Base-by-base conservation (phyloP, 139 green algal genomes). In the Haematococcus sp. region DNA sequence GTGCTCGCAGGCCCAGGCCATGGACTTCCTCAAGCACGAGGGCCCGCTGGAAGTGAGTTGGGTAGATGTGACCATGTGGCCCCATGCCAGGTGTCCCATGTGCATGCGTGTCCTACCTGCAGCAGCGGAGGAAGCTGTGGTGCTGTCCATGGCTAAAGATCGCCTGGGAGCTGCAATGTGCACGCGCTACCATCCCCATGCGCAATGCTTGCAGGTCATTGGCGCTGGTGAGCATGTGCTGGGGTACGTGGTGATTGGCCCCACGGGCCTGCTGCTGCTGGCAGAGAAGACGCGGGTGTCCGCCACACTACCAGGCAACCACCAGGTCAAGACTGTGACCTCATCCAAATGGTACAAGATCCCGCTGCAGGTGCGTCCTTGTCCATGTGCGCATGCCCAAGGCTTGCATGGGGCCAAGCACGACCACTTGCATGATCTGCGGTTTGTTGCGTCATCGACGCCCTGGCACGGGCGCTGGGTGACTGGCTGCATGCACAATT, bases 311-410 rank as follows among this genome's bases (percentile, higher is more conserved):
- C 95, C 95, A 4, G 95, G 95, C 11, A 91, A 91, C 13, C 93
- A 98, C 75, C 72, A 86, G 30, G 85, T 98, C 30, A 88, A 91
- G 60, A 90, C 87, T 0, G 88, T 98, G 2, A 84, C 84, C 7
- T 89, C 93, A 46, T 87, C 76, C 61, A 78, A 84, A 17, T 98
- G 95, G 95, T 56, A 92, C 46, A 82, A 85, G 13, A 81, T 98
- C 7, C 87, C 89, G 23, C 78, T 95, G 40, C 81, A 93, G 77
- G 87, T 95, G 44, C 32, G 70, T n/a, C 27, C 4, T 35, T 3
- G 20, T 23, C 19, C 4, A 4, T 15, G 52, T n/a, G 20, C 4
- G 52, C 52, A 27, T 60, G 59, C 59, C 23, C 55, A 63, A 13
- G 55, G 55, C 25, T 11, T 63, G 55, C 25, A 33, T 11, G 55